A percentile compares a stretch with the other conserved stretches of the same genome.
Conservation (phyloP, 1,139 yeast species). For the Saccharomyces hybrid region DNA sequence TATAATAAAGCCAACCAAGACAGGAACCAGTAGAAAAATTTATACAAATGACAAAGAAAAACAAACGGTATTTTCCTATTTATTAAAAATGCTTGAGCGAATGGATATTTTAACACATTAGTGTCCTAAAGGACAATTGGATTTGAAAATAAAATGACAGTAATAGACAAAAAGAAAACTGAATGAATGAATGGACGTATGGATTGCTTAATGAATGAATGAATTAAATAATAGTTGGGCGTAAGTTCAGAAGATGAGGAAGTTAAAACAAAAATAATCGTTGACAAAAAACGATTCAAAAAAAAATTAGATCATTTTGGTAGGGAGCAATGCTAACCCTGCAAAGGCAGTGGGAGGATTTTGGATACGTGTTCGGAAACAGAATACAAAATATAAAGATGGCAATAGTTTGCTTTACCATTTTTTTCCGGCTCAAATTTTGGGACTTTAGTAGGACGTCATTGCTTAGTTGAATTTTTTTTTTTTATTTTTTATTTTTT, state of each 20-base stretch:
- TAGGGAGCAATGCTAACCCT: neutral
- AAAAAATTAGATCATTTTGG: neutral
- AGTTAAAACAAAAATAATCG: constrained; percentile 1
- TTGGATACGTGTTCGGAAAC: neutral
- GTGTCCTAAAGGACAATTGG: neutral
- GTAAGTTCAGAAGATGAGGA: neutral
- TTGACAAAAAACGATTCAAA: neutral
- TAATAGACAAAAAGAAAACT: constrained; percentile 4
- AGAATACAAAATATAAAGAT: neutral
- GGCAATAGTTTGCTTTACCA: neutral
- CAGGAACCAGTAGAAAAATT: neutral
- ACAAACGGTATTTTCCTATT: neutral
- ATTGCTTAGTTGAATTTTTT: neutral
- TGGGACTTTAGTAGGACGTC: neutral
- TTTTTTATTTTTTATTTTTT: neutral
- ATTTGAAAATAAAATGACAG: constrained; percentile 1
- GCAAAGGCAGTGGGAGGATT: neutral
- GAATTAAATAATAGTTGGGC: constrained; percentile 2
- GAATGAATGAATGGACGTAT: constrained; percentile 1
- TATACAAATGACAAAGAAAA: constrained; percentile 1
- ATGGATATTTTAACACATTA: neutral
- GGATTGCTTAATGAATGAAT: constrained; percentile 2
- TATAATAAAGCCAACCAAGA: neutral
- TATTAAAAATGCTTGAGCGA: neutral
- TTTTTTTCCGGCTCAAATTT: neutral